Evolutionary conservation across 805 yeast species (phyloP).

Genomic region (Candida takata): DNA sequence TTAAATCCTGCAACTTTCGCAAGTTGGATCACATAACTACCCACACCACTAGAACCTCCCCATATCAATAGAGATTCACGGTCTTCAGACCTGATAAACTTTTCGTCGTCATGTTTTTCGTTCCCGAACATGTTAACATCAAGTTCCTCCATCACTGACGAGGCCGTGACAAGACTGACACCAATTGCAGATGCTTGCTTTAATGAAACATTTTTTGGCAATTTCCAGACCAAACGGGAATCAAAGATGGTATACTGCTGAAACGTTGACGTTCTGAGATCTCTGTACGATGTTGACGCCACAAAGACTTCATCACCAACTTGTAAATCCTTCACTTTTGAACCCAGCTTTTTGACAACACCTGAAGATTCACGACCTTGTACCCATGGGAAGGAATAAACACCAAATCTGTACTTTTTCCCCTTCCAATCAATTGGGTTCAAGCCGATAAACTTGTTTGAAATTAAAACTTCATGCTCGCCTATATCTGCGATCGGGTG

Average conservation of each 20-base stretch:
- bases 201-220: constrained; percentile 29
- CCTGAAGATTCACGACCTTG: constrained; percentile 44
- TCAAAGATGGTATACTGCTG: constrained; percentile 40
- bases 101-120: constrained; percentile 7
- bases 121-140: constrained; percentile 14
- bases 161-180: constrained; percentile 41
- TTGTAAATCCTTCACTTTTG: constrained; percentile 25
- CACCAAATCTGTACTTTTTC: constrained; percentile 37
- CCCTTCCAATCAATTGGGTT: constrained; percentile 47
- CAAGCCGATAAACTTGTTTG: constrained; percentile 32
- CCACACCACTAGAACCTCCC: constrained; percentile 45
- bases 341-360: constrained; percentile 29
- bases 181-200: constrained; percentile 41
- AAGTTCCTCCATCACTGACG: constrained; percentile 26
- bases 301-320: constrained; percentile 35
- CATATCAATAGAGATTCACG: constrained; percentile 30
- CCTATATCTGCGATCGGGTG: constrained; percentile 20
- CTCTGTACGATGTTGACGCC: constrained; percentile 42
- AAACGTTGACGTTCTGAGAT: constrained; percentile 39
- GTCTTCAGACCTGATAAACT: constrained; percentile 4
- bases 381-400: constrained; percentile 43
- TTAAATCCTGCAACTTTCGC: constrained; percentile 33
- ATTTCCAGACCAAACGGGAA: constrained; percentile 37
- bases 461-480: constrained; percentile 25
- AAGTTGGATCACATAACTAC: constrained; percentile 35